Evolutionary conservation across 2,329 filamentous ascomycete genomes (phyloP).

Genomic region (Phialophora tarda): DNA sequence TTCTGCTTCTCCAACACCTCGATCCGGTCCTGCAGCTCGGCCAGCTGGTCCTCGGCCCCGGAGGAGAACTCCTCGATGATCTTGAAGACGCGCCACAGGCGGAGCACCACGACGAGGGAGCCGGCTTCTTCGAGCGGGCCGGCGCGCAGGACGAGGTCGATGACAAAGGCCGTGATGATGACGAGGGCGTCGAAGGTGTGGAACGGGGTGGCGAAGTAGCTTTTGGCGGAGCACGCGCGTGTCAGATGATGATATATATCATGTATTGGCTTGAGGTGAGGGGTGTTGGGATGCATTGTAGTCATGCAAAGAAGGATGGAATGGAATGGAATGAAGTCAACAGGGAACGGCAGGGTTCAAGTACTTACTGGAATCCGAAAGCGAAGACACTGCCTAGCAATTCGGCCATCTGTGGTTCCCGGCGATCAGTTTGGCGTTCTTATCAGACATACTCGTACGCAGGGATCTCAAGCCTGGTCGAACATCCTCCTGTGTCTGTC

Average conservation of each 20-base stretch:
- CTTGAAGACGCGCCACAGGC: constrained; percentile 72
- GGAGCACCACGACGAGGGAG: constrained; percentile 69
- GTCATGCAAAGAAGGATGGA: neutral
- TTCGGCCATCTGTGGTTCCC: constrained; percentile 57
- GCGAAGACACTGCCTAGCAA: constrained; percentile 64
- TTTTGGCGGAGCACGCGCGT: constrained; percentile 44
- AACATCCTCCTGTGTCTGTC: neutral
- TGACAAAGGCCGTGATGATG: constrained; percentile 65
- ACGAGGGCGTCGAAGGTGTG: constrained; percentile 69
- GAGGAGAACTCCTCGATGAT: constrained; percentile 71
- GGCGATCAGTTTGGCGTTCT: neutral
- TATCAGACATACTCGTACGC: neutral
- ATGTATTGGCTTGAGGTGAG: neutral
- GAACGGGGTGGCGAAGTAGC: constrained; percentile 65
- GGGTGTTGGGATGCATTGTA: neutral
- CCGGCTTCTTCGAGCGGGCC: constrained; percentile 66
- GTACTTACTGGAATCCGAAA: constrained; percentile 63
- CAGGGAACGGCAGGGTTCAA: neutral
- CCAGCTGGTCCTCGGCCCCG: constrained; percentile 67
- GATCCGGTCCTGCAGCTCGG: constrained; percentile 60
- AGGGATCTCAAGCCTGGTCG: neutral
- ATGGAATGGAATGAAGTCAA: neutral
- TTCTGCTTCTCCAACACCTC: constrained; percentile 45
- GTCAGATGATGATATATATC: neutral
- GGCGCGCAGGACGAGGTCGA: constrained; percentile 66